Evolutionary conservation across 164 flowering plant species (phyloP).

Genomic region (Aristolochia fimbriata): DNA sequence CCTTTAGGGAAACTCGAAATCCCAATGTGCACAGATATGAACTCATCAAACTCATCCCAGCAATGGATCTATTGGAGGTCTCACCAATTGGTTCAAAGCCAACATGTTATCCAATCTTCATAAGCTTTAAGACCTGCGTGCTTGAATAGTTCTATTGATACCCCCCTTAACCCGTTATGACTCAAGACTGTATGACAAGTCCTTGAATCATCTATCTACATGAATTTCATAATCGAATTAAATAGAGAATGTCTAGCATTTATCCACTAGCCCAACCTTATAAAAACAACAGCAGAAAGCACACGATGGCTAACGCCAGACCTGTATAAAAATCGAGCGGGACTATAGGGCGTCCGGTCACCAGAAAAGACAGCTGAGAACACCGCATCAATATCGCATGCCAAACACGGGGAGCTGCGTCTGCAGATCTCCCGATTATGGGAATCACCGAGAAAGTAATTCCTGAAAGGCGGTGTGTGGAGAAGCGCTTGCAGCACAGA

Average conservation of each 20-base stretch:
- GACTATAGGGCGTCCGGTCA: constrained; percentile 50
- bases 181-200: too few species aligned
- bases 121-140: too few species aligned
- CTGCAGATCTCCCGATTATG: constrained; percentile 33
- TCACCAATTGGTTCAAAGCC: too few species aligned
- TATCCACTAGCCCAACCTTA: not conserved
- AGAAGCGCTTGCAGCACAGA: constrained; percentile 60
- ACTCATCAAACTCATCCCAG: too few species aligned
- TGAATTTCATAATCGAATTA: too few species aligned
- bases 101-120: too few species aligned
- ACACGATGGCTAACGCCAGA: constrained; percentile 8
- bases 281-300: not conserved
- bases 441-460: constrained; percentile 41
- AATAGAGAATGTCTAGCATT: not conserved
- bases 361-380: constrained; percentile 48
- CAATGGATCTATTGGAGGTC: too few species aligned
- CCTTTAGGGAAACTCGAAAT: too few species aligned
- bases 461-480: constrained; percentile 52
- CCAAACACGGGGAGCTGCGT: constrained; percentile 34
- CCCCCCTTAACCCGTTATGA: too few species aligned
- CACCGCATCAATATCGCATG: constrained; percentile 37
- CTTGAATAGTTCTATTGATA: too few species aligned
- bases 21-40: too few species aligned
- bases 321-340: constrained; percentile 63
- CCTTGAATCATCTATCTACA: too few species aligned